Percentiles rank a stretch among this genome's conserved stretches.
Conservation (phyloP, 116 monocot genomes). For the Dioscorea cayenensis region DNA sequence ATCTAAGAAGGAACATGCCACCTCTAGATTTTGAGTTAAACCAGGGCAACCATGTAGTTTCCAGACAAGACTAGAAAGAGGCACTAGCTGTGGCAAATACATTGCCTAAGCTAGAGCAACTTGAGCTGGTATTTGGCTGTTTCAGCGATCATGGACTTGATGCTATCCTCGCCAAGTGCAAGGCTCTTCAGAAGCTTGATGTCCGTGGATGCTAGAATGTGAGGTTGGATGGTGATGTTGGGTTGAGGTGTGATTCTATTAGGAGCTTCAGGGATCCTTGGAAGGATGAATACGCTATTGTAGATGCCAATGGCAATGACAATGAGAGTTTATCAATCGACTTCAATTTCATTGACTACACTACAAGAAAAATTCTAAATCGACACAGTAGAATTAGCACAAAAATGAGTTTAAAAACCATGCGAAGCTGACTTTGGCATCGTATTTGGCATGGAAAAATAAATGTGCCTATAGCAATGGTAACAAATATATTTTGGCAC, state of each 20-base stretch:
- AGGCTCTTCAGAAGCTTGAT: conserved; percentile 27
- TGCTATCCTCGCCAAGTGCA: conserved; percentile 38
- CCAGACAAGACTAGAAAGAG: conserved; percentile 17
- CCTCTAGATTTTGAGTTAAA: conserved; percentile 7
- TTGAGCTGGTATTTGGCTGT: conserved; percentile 42
- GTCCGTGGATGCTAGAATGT: conserved; percentile 57
- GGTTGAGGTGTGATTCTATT: conserved; percentile 22
- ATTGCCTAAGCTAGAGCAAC: conserved; percentile 32
- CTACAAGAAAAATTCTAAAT: too few species aligned
- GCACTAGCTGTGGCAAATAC: conserved; percentile 40
- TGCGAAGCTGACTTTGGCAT: too few species aligned
- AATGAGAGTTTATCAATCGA: too few species aligned
- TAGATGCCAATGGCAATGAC: background rate
- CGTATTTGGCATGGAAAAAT: too few species aligned
- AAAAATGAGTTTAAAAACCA: too few species aligned
- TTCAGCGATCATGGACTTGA: conserved; percentile 36
- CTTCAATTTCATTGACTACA: too few species aligned
- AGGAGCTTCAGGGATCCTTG: conserved; percentile 33
- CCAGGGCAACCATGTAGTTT: background rate
- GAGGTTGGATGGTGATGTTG: conserved; percentile 23
- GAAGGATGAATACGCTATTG: conserved; percentile 12
- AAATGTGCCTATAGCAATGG: too few species aligned
- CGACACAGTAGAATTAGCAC: too few species aligned
- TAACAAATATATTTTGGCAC: too few species aligned
- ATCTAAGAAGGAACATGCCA: conserved; percentile 24